phyloP scores from a whole-genome alignment of 345 rosid genomes.

The Cardamine chenopodiifolia region DNA sequence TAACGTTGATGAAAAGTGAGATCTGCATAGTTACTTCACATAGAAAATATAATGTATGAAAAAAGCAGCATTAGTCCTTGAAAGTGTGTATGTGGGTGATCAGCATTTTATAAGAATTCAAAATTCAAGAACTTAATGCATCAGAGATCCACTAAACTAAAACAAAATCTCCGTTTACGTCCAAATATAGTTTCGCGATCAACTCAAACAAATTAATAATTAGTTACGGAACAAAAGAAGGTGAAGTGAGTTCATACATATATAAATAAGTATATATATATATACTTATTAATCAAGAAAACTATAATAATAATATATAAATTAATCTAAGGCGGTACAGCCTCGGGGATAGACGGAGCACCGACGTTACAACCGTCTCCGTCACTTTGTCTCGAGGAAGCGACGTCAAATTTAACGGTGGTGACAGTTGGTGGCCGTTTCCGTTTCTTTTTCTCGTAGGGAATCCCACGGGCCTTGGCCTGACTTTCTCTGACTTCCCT shows the following conservation, averaged over 20 bases:
- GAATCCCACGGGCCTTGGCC: slow-evolving; percentile 76
- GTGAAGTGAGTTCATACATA: slow-evolving; percentile 27
- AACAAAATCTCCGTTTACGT: background rate
- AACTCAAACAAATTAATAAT: background rate
- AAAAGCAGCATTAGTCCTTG: background rate
- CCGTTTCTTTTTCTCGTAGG: slow-evolving; percentile 75
- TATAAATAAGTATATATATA: background rate
- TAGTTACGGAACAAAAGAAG: slow-evolving; percentile 13
- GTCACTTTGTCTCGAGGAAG: slow-evolving; percentile 33
- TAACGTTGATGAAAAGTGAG: slow-evolving; percentile 6
- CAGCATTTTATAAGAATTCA: slow-evolving; percentile 6
- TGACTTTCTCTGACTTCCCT: slow-evolving; percentile 69
- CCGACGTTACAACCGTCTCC: slow-evolving; percentile 27
- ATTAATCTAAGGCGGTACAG: slow-evolving; percentile 26
- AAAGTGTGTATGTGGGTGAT: slow-evolving; percentile 11
- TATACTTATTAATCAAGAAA: background rate
- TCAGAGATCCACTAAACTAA: slow-evolving; percentile 6
- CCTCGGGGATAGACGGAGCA: slow-evolving; percentile 28
- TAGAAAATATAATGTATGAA: slow-evolving; percentile 9
- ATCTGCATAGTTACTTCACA: slow-evolving; percentile 1
- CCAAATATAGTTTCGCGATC: slow-evolving; percentile 14
- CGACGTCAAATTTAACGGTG: slow-evolving; percentile 37
- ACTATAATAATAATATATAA: background rate
- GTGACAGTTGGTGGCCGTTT: slow-evolving; percentile 48
- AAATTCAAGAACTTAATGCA: slow-evolving; percentile 2